Evolutionary conservation across 2,329 filamentous ascomycete species (phyloP).

Genomic region (Sporothrix phasma): DNA sequence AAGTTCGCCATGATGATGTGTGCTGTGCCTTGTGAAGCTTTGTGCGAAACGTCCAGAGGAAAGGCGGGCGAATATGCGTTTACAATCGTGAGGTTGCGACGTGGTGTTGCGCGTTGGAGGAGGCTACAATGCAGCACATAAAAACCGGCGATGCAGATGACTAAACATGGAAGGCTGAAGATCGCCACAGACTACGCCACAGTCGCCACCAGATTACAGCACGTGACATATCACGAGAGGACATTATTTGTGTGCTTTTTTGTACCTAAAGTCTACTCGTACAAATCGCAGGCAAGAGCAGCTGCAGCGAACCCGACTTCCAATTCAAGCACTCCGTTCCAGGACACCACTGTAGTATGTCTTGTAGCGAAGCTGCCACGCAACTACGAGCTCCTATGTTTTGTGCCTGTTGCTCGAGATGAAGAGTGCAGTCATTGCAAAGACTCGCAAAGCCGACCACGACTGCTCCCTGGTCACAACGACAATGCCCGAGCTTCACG

Average conservation of each 20-base stretch:
- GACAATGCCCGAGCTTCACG: background rate
- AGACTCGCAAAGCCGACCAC: background rate
- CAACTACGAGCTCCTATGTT: background rate
- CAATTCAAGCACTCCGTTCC: too few relatives aligned
- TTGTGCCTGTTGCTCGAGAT: background rate
- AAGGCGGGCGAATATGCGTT: background rate
- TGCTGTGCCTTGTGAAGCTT: background rate
- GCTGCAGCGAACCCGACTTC: background rate
- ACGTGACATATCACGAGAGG: background rate
- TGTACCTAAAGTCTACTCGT: background rate
- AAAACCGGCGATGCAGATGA: background rate
- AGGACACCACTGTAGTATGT: too few relatives aligned
- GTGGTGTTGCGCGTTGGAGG: background rate
- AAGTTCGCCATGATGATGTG: slow-evolving; percentile 77
- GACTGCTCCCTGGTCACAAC: background rate
- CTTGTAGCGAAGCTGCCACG: background rate
- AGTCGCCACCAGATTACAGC: background rate
- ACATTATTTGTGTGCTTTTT: background rate
- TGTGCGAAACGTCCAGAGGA: background rate
- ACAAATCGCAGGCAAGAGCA: background rate
- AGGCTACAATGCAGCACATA: background rate
- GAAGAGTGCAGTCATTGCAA: background rate
- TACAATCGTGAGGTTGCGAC: background rate
- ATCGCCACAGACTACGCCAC: slow-evolving; percentile 16
- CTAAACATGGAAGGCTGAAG: slow-evolving; percentile 9